phyloP scores from a whole-genome alignment of 2,329 filamentous ascomycete species.

The Remersonia thermophila region DNA sequence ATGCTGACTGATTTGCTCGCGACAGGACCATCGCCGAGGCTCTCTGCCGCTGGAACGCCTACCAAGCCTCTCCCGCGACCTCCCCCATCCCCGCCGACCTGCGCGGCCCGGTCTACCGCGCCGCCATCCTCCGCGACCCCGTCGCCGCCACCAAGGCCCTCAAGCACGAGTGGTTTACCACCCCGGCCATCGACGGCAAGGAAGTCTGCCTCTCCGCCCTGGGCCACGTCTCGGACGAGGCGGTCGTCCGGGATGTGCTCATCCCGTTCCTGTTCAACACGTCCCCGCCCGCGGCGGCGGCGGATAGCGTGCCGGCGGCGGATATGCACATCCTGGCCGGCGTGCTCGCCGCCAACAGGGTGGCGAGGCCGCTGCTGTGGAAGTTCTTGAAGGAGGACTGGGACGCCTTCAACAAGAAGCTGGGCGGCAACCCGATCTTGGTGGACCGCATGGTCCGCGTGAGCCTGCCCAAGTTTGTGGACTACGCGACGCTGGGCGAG shows the following conservation, averaged over 20 bases:
- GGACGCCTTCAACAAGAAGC: slow-evolving; percentile 55
- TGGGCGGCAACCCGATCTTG: slow-evolving; percentile 69
- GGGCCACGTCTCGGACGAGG: slow-evolving; percentile 56
- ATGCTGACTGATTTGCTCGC: slow-evolving; percentile 16
- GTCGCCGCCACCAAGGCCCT: slow-evolving; percentile 58
- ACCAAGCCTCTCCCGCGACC: slow-evolving; percentile 54
- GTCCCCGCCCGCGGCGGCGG: slow-evolving; percentile 35
- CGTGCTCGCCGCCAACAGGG: slow-evolving; percentile 59
- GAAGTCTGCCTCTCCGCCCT: slow-evolving; percentile 71
- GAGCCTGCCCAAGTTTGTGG: slow-evolving; percentile 66
- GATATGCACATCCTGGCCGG: slow-evolving; percentile 78
- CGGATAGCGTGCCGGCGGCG: slow-evolving; percentile 61
- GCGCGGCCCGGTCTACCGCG: slow-evolving; percentile 66
- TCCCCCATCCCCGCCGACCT: slow-evolving; percentile 69
- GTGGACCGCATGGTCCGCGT: slow-evolving; percentile 79
- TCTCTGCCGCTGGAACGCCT: slow-evolving; percentile 67
- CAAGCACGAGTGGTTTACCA: slow-evolving; percentile 73
- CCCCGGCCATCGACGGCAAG: slow-evolving; percentile 79
- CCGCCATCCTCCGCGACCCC: slow-evolving; percentile 59
- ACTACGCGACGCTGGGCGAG: slow-evolving; percentile 55
- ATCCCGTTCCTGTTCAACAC: slow-evolving; percentile 69
- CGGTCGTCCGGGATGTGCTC: slow-evolving; percentile 53
- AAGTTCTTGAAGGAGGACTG: slow-evolving; percentile 77
- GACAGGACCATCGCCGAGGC: slow-evolving; percentile 58
- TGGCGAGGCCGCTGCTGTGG: slow-evolving; percentile 68